A percentile compares a stretch with the other conserved stretches of the same genome.
Evolutionary conservation across 768 basidiomycete species (phyloP).

Genomic region (Calocybe gangraenosa): DNA sequence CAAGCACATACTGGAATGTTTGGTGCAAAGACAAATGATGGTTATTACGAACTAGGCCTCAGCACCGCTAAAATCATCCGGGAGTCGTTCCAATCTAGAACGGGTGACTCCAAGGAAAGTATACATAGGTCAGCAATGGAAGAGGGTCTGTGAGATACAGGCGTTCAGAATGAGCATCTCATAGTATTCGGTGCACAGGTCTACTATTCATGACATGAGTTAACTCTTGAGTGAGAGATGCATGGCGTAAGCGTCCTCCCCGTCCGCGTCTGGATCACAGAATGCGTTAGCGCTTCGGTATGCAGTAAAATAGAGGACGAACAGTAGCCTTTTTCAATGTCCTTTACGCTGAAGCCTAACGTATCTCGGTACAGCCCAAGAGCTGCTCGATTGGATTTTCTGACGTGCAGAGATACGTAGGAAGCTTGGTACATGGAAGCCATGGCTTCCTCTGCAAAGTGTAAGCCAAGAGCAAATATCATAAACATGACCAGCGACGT

Average conservation of each 20-base stretch:
- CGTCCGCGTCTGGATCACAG: constrained; percentile 75
- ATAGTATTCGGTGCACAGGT: too few species aligned
- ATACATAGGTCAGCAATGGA: too few species aligned
- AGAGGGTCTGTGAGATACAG: too few species aligned
- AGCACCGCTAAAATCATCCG: constrained; percentile 57
- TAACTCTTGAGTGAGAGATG: constrained; percentile 50
- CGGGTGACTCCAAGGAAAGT: too few species aligned
- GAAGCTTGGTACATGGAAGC: constrained; percentile 76
- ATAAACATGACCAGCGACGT: constrained; percentile 26
- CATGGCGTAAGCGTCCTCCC: constrained; percentile 95
- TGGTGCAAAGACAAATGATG: constrained; percentile 73
- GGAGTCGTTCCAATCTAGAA: constrained; percentile 40
- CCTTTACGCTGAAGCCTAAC: constrained; percentile 84
- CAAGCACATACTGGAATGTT: constrained; percentile 92
- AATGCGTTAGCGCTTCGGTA: not conserved
- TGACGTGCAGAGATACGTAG: constrained; percentile 90
- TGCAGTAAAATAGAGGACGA: constrained; percentile 17
- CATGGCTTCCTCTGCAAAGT: constrained; percentile 81
- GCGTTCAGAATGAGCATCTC: too few species aligned
- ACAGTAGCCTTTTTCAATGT: constrained; percentile 93
- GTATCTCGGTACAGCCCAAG: constrained; percentile 86
- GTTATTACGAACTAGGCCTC: constrained; percentile 84
- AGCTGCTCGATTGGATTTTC: constrained; percentile 94
- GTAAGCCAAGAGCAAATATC: not conserved
- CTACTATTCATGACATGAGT: not conserved